Conservation (phyloP, 352 stramenopile species). For the Globisporangium mamillatum region DNA sequence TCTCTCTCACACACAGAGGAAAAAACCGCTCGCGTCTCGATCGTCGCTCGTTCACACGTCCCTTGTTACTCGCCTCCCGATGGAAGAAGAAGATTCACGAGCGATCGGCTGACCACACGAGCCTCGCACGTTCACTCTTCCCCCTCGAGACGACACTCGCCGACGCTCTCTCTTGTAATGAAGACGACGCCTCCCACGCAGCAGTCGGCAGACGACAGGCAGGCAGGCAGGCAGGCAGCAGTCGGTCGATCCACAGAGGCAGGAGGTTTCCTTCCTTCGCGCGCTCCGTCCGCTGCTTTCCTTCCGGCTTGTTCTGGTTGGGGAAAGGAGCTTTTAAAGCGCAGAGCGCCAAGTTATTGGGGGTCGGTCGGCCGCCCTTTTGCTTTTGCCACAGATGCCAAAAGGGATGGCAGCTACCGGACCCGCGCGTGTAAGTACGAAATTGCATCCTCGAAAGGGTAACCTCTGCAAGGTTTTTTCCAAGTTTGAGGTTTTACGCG, state of each 20-base stretch:
- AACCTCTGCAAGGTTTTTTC: neutral
- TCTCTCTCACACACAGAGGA: neutral
- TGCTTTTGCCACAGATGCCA: conserved; percentile 3
- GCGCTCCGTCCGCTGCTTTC: neutral
- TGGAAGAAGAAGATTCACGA: neutral
- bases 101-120: neutral
- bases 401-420: neutral
- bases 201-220: neutral
- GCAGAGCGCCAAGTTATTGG: conserved; percentile 8
- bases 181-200: neutral
- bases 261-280: conserved; percentile 14
- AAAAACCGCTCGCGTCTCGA: neutral
- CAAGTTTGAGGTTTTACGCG: neutral
- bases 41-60: neutral
- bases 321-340: conserved; percentile 10
- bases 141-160: neutral
- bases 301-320: conserved; percentile 6
- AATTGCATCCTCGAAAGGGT: neutral
- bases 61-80: neutral
- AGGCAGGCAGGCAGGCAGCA: neutral
- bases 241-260: neutral
- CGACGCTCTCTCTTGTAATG: neutral
- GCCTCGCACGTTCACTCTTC: neutral
- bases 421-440: neutral
- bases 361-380: conserved; percentile 10